phyloP scores from a whole-genome alignment of 371 early-diverging fungal genomes.

The Nematocida major region DNA sequence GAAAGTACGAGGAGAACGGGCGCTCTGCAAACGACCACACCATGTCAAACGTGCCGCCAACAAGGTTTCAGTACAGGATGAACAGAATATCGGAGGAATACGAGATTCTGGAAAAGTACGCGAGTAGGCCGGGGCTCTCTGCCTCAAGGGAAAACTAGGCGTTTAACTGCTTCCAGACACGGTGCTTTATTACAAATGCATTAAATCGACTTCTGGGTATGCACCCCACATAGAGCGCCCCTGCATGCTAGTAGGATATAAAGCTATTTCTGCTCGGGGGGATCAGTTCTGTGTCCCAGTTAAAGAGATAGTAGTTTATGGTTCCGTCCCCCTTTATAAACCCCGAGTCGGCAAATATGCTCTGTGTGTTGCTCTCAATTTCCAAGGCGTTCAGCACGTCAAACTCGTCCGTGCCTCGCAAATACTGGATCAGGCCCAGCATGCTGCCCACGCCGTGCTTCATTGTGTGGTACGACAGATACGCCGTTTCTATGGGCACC shows the following conservation, averaged over 20 bases:
- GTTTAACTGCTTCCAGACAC: too few species aligned
- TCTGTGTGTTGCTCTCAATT: constrained; percentile 30
- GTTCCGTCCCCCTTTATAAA: constrained; percentile 57
- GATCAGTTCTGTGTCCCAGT: constrained; percentile 52
- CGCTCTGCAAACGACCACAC: constrained; percentile 69
- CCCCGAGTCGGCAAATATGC: constrained; percentile 25
- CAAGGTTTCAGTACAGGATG: constrained; percentile 73
- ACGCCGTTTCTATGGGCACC: constrained; percentile 50
- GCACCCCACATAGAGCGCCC: not conserved
- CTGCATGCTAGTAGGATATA: constrained; percentile 28
- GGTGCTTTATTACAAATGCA: too few species aligned
- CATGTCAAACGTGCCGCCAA: constrained; percentile 86
- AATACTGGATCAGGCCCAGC: constrained; percentile 28
- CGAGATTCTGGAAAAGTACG: constrained; percentile 4
- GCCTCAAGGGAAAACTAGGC: too few species aligned
- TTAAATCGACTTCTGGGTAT: too few species aligned
- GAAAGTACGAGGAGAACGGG: constrained; percentile 72
- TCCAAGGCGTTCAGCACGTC: constrained; percentile 56
- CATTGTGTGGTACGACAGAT: constrained; percentile 53
- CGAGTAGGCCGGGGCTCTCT: not conserved
- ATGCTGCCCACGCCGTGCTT: constrained; percentile 18
- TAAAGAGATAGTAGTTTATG: constrained; percentile 62
- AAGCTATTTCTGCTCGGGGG: constrained; percentile 13
- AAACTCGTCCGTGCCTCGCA: constrained; percentile 27
- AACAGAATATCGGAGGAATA: constrained; percentile 25